These are phyloP conservation scores for Exidia glandulosa DNA, from an alignment of 768 basidiomycete genomes.

Conservation along the genomic window DNA sequence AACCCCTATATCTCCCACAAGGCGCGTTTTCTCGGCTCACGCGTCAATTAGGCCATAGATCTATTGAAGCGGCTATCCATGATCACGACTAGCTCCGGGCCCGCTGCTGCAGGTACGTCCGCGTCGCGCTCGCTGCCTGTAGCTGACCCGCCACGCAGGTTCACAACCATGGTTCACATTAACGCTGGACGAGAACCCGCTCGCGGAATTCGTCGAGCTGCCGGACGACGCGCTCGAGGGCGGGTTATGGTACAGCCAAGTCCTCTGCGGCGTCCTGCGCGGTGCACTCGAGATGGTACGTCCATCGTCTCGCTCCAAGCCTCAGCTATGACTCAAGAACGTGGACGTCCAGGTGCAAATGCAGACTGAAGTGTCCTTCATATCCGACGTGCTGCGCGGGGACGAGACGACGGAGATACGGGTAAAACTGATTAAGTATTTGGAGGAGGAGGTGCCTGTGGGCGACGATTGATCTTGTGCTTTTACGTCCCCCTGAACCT, in stretches of 20 bases:
- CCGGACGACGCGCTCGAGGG: constrained; percentile 89
- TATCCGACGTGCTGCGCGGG: constrained; percentile 84
- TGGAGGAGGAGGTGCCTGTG: constrained; percentile 92
- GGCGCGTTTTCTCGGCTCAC: no score
- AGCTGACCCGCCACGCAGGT: constrained; percentile 34
- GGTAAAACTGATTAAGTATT: constrained; percentile 78
- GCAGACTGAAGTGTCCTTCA: constrained; percentile 82
- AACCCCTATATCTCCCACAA: no score
- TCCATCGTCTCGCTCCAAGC: not conserved
- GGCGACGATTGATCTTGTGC: constrained; percentile 59
- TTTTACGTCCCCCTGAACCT: no score
- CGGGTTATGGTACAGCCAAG: constrained; percentile 94
- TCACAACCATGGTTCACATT: constrained; percentile 48
- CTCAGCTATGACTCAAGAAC: not conserved
- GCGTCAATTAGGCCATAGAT: no score
- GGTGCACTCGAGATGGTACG: constrained; percentile 94
- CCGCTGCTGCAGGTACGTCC: no score
- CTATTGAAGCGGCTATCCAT: no score
- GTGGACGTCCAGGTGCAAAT: constrained; percentile 65
- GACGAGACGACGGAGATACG: constrained; percentile 92
- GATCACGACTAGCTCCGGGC: not conserved
- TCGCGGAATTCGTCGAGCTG: constrained; percentile 94
- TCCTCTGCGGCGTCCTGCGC: constrained; percentile 85
- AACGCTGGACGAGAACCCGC: constrained; percentile 88
- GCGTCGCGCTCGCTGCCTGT: no score